Percentiles rank a stretch among this genome's conserved stretches.
Conservation (phyloP, 179 eudicot species). For the Beta corolliflora region DNA sequence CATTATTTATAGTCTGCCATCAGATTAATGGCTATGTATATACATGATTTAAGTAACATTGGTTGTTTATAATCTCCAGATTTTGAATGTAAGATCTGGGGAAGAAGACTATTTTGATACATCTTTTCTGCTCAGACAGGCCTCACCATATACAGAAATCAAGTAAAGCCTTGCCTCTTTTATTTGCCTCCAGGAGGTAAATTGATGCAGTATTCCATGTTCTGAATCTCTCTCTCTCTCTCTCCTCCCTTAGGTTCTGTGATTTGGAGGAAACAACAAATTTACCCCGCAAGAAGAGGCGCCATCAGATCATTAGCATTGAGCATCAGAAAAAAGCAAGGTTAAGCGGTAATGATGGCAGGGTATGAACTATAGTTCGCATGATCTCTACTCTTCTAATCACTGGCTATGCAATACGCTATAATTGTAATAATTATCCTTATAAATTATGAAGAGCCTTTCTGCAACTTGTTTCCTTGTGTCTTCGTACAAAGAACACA, state of each 20-base stretch:
- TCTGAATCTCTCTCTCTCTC: neutral
- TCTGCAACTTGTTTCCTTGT: neutral
- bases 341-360: conserved; percentile 38
- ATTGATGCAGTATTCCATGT: neutral
- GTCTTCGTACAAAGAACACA: neutral
- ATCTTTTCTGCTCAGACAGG: conserved; percentile 81
- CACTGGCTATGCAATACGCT: conserved; percentile 19
- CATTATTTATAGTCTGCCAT: neutral
- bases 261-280: conserved; percentile 48
- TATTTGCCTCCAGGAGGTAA: neutral
- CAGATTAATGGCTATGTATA: neutral
- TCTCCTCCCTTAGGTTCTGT: conserved; percentile 44
- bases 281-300: conserved; percentile 57
- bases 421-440: neutral
- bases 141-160: conserved; percentile 82
- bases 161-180: conserved; percentile 46
- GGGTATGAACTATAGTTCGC: conserved; percentile 43
- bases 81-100: conserved; percentile 79
- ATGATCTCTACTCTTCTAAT: neutral
- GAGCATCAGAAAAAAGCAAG: conserved; percentile 63
- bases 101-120: conserved; percentile 88
- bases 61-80: conserved; percentile 41
- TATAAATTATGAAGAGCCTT: neutral
- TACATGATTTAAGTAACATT: conserved; percentile 2
- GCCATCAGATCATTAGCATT: conserved; percentile 38